Base-by-base conservation (phyloP, 176 grass and related monocot species). In the Hordeum marinum region DNA sequence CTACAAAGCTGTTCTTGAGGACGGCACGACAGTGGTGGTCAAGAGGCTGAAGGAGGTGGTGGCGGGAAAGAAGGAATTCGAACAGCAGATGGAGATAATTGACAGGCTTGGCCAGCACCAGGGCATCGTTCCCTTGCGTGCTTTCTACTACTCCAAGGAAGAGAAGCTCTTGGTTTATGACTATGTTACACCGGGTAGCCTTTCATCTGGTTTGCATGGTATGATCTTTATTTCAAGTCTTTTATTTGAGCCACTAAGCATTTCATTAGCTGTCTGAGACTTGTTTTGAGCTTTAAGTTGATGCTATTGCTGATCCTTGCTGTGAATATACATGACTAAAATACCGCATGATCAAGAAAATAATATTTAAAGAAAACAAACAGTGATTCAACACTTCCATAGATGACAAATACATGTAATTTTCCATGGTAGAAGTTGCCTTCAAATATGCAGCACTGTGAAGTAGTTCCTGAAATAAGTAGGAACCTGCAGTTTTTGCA, bases 81-180 rank as follows among this genome's bases (percentile, higher is more conserved):
- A 99, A 81, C 91, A 92, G 54, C 96, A 96, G 45, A 96, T 99
- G 96, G 96, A 96, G 82, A 89, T 99, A 77, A 92, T 99, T 46
- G 91, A 88, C 63, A 94, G 83, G 50, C 71, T 94, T 80, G 79
- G 89, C 13, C 91, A 86, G 75, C 96, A 99, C 68, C 81, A 85
- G 42, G 89, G 92, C 72, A 80, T 87, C 76, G 84, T 90, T 63
- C 91, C 88, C 14, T 87, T 99, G 76, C 85, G 91, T 71, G 96
- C 94, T 87, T 99, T 94, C 82, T 99, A 99, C 81, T 99, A 92
- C 83, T 99, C 96, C 80, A 96, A 96, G 68, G 96, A 99, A 63
- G 96, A 99, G 82, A 99, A 96, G 75, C 94, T 99, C 62, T 89
- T 99, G 37, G 92, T 99, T 71, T 99, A 96, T 91, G 96, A 99